These are phyloP conservation scores for Zarea fungicola DNA, from an alignment of 2,329 filamentous ascomycete genomes.

Conservation along the genomic window DNA sequence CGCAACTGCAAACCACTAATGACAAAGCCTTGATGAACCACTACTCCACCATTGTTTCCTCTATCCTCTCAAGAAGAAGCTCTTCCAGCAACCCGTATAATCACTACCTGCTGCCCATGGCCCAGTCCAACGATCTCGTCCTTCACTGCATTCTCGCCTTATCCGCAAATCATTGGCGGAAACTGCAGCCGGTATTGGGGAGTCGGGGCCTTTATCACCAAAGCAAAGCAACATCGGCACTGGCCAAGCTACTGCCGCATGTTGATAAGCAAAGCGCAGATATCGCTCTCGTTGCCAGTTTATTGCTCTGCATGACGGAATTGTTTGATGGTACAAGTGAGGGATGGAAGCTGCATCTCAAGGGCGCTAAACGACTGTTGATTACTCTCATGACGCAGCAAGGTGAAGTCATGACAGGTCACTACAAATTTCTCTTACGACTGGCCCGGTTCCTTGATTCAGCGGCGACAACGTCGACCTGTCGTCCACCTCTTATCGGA, in stretches of 20 bases:
- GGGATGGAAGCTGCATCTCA: slow-evolving; percentile 38
- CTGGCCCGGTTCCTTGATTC: slow-evolving; percentile 29
- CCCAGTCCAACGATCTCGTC: slow-evolving; percentile 27
- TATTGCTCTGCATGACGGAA: slow-evolving; percentile 38
- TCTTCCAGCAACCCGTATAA: slow-evolving; percentile 27
- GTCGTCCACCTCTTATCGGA: slow-evolving; percentile 29
- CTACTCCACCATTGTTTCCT: slow-evolving; percentile 29
- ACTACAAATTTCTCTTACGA: slow-evolving; percentile 33
- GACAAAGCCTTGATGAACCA: slow-evolving; percentile 31
- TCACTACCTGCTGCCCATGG: slow-evolving; percentile 28
- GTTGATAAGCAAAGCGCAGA: slow-evolving; percentile 27
- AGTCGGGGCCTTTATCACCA: slow-evolving; percentile 27
- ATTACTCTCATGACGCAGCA: slow-evolving; percentile 26
- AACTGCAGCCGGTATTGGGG: slow-evolving; percentile 26
- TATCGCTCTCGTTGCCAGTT: slow-evolving; percentile 34
- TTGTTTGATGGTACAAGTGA: slow-evolving; percentile 37
- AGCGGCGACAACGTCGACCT: slow-evolving; percentile 29
- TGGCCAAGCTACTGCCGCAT: slow-evolving; percentile 29
- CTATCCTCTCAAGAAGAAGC: slow-evolving; percentile 27
- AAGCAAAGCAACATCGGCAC: slow-evolving; percentile 26
- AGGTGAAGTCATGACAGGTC: slow-evolving; percentile 29
- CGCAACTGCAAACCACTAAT: slow-evolving; percentile 24
- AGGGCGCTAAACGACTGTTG: slow-evolving; percentile 35
- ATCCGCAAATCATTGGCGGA: slow-evolving; percentile 31
- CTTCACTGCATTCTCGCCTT: slow-evolving; percentile 29